Evolutionary conservation across 176 grass and related monocot species (phyloP).

Genomic region (Ensete ventricosum): DNA sequence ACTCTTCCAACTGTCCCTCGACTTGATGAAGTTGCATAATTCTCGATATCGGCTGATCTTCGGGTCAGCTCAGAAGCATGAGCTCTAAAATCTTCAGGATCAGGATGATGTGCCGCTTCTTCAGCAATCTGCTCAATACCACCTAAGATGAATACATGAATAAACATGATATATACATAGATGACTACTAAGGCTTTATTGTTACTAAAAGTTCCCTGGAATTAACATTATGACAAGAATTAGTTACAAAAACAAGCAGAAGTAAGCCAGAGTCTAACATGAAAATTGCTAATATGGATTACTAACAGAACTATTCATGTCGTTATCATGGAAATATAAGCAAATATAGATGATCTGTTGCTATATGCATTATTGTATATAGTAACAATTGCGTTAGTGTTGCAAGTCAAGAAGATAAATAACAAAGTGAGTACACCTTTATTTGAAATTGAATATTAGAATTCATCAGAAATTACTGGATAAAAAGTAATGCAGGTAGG

Average conservation of each 20-base stretch:
- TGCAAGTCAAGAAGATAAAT: too few relatives aligned
- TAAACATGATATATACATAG: neutral
- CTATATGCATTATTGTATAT: too few relatives aligned
- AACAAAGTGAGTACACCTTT: too few relatives aligned
- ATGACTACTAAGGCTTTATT: too few relatives aligned
- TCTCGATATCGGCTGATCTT: neutral
- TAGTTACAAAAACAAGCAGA: neutral
- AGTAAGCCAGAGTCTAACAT: neutral
- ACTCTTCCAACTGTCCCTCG: neutral
- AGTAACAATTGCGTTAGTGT: too few relatives aligned
- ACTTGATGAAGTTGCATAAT: neutral
- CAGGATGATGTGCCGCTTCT: neutral
- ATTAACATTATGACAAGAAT: neutral
- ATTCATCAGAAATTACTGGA: too few relatives aligned
- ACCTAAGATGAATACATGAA: conserved; percentile 28
- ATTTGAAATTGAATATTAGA: too few relatives aligned
- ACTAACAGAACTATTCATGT: neutral
- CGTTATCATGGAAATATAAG: too few relatives aligned
- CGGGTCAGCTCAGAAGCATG: neutral
- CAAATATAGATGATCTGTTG: too few relatives aligned
- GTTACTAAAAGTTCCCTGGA: neutral
- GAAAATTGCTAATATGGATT: neutral
- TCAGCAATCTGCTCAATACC: conserved; percentile 20
- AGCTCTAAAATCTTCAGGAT: neutral
- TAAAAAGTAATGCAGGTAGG: too few relatives aligned